Evolutionary conservation across 2,329 filamentous ascomycete species (phyloP).

Genomic region (Pseudopyricularia javanii): DNA sequence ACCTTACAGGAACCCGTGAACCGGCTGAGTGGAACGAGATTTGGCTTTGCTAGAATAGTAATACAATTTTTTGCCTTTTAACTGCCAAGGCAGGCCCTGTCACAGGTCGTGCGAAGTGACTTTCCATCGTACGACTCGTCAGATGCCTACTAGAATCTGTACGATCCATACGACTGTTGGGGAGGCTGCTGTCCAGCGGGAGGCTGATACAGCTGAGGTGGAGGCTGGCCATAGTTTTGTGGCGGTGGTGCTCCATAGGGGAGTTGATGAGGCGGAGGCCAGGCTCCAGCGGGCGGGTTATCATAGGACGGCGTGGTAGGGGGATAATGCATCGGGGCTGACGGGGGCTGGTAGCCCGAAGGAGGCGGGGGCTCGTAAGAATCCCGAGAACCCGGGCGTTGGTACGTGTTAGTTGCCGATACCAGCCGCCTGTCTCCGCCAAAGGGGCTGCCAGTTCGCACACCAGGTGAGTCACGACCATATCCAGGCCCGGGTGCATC

Average conservation of each 20-base stretch:
- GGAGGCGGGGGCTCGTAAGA: constrained; percentile 25
- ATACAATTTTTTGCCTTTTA: too few relatives aligned
- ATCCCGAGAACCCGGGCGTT: constrained; percentile 33
- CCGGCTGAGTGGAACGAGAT: too few relatives aligned
- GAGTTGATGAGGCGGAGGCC: constrained; percentile 3
- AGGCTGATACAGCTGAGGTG: constrained; percentile 4
- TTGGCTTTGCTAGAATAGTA: too few relatives aligned
- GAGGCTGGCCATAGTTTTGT: constrained; percentile 1
- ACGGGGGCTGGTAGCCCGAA: not conserved
- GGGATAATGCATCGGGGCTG: constrained; percentile 14
- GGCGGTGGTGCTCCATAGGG: constrained; percentile 1
- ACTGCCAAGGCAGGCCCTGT: too few relatives aligned
- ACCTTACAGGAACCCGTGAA: too few relatives aligned
- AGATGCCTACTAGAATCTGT: constrained; percentile 6
- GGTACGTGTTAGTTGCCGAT: constrained; percentile 29
- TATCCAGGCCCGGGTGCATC: constrained; percentile 19
- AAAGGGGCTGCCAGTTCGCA: constrained; percentile 35
- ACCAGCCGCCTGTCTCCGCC: constrained; percentile 23
- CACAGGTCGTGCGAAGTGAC: not conserved
- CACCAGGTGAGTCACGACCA: constrained; percentile 8
- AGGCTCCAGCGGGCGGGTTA: not conserved
- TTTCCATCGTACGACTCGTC: not conserved
- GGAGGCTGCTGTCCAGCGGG: constrained; percentile 2
- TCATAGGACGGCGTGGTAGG: constrained; percentile 6
- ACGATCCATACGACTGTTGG: constrained; percentile 5